phyloP scores from a whole-genome alignment of 2,329 filamentous ascomycete genomes.

The Aspergillus pseudoterreus region DNA sequence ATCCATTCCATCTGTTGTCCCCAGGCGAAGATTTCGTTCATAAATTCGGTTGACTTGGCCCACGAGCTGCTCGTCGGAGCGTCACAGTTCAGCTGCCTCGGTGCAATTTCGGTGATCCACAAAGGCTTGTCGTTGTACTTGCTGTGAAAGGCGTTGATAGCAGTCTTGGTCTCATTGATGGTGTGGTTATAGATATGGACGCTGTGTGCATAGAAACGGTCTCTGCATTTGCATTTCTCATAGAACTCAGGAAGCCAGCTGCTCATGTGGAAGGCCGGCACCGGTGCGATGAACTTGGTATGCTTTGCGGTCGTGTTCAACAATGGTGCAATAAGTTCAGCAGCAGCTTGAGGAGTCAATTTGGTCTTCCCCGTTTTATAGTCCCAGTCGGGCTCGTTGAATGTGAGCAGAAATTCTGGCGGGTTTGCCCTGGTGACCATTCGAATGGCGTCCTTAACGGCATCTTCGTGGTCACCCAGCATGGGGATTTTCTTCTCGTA shows the following conservation, averaged over 20 bases:
- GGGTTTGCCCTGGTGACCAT: neutral
- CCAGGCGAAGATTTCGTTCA: neutral
- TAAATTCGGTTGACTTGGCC: neutral
- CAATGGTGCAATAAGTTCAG: neutral
- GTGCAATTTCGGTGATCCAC: neutral
- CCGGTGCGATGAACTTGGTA: neutral
- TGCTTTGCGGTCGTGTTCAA: neutral
- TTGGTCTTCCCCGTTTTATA: neutral
- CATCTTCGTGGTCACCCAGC: neutral
- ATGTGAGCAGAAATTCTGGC: neutral
- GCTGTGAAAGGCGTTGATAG: neutral
- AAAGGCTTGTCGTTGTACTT: neutral
- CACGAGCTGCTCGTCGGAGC: neutral
- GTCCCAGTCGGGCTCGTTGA: neutral
- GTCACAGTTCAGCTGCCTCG: neutral
- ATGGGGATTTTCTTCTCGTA: neutral
- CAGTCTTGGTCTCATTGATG: neutral
- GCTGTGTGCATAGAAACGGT: neutral
- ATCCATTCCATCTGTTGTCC: neutral
- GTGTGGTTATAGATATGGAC: neutral
- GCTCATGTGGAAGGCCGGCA: neutral
- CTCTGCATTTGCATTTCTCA: neutral
- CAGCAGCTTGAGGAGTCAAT: neutral
- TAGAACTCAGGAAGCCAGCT: neutral
- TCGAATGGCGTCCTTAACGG: neutral